A percentile compares a stretch with the other conserved stretches of the same genome.
Evolutionary conservation across 257 asterid species (phyloP).

Genomic region (Galeopsis tetrahit): DNA sequence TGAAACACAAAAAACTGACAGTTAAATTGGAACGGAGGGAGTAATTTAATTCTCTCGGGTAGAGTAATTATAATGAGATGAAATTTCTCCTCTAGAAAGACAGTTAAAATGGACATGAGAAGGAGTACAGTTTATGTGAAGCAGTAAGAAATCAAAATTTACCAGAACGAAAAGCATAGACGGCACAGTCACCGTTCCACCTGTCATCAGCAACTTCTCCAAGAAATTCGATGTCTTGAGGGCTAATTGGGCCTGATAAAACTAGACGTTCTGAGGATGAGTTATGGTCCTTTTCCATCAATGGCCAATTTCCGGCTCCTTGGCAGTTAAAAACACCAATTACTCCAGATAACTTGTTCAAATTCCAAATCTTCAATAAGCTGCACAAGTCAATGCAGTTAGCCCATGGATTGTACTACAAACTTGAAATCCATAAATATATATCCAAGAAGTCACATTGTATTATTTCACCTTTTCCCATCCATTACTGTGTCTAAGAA

Average conservation of each 20-base stretch:
- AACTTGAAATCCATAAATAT: background rate
- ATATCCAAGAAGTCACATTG: background rate
- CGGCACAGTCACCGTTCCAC: conserved; percentile 47
- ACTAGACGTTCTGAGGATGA: conserved; percentile 27
- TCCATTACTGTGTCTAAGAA: conserved; percentile 56
- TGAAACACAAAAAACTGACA: no score
- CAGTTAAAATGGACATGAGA: no score
- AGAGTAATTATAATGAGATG: no score
- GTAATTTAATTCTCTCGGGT: no score
- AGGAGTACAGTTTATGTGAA: background rate
- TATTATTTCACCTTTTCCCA: conserved; percentile 43
- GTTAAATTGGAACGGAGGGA: no score
- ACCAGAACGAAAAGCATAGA: conserved; percentile 49
- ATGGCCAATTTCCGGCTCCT: conserved; percentile 59
- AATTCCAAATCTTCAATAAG: conserved; percentile 64
- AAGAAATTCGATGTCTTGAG: conserved; percentile 49
- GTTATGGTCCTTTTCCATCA: conserved; percentile 21
- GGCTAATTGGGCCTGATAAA: conserved; percentile 42
- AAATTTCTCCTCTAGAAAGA: no score
- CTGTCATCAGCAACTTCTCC: conserved; percentile 42
- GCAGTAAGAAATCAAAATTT: background rate
- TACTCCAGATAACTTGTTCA: conserved; percentile 53
- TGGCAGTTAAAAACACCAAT: conserved; percentile 64
- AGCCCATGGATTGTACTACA: conserved; percentile 4
- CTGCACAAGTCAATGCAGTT: conserved; percentile 33